Percentiles rank a stretch among this genome's conserved stretches.
These are phyloP conservation scores for Avena insularis DNA, from an alignment of 176 grass and related monocot species.

Conservation along the genomic window DNA sequence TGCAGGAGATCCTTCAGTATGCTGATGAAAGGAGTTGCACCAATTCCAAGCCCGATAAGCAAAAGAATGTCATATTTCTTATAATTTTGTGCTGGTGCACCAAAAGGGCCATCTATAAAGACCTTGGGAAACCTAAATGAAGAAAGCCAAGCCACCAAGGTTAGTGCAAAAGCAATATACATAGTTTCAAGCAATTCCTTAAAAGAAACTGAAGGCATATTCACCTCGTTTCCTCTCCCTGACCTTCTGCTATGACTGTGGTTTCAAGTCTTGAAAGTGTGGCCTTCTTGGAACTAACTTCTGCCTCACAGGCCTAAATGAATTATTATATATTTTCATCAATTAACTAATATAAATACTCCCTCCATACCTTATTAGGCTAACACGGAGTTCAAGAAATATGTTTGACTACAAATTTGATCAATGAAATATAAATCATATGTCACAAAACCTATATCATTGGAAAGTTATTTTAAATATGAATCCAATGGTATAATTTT, in stretches of 20 bases:
- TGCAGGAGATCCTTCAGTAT: conserved; percentile 85
- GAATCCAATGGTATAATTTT: too few relatives aligned
- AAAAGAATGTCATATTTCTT: conserved; percentile 85
- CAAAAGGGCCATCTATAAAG: conserved; percentile 71
- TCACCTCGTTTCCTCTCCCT: conserved; percentile 65
- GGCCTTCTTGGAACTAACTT: conserved; percentile 87
- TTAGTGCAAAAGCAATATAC: conserved; percentile 16
- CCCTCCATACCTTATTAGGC: too few relatives aligned
- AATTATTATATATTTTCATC: conserved; percentile 6
- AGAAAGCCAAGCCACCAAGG: neutral
- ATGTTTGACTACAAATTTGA: too few relatives aligned
- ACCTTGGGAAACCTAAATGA: conserved; percentile 71
- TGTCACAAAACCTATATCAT: too few relatives aligned
- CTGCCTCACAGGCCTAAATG: conserved; percentile 76
- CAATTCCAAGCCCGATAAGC: conserved; percentile 79
- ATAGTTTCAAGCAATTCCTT: conserved; percentile 20
- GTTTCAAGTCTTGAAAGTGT: conserved; percentile 84
- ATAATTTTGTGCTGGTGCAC: conserved; percentile 87
- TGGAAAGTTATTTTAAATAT: too few relatives aligned
- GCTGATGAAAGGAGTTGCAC: conserved; percentile 85
- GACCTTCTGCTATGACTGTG: conserved; percentile 76
- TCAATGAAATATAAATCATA: too few relatives aligned
- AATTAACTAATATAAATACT: conserved; percentile 11
- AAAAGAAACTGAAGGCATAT: conserved; percentile 3
- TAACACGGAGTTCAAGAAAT: too few relatives aligned